phyloP scores from a whole-genome alignment of 139 green algal species.

The Nannochloris sp. region DNA sequence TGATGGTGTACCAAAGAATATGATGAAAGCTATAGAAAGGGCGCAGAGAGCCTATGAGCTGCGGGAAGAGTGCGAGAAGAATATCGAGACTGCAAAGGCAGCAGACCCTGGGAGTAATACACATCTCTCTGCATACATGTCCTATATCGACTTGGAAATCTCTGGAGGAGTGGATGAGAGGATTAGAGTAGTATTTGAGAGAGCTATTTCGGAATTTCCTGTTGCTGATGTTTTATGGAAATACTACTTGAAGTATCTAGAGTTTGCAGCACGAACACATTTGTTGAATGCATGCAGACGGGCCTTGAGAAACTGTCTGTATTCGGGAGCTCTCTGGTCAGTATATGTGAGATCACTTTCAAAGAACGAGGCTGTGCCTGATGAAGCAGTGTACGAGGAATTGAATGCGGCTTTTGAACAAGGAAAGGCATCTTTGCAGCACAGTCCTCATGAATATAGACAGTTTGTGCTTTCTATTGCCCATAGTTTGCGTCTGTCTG shows the following conservation, averaged over 20 bases:
- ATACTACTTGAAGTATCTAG: slow-evolving; percentile 64
- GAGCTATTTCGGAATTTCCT: slow-evolving; percentile 67
- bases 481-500: background rate
- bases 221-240: slow-evolving; percentile 70
- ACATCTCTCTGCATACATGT: slow-evolving; percentile 63
- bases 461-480: background rate
- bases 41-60: slow-evolving; percentile 33
- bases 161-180: slow-evolving; percentile 33
- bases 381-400: background rate
- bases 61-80: slow-evolving; percentile 43
- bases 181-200: slow-evolving; percentile 65
- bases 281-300: slow-evolving; percentile 37
- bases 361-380: slow-evolving; percentile 13
- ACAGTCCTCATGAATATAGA: too few species aligned
- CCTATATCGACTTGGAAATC: slow-evolving; percentile 62
- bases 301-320: slow-evolving; percentile 75
- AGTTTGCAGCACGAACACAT: slow-evolving; percentile 30
- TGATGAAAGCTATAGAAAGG: background rate
- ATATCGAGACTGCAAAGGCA: slow-evolving; percentile 23
- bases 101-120: slow-evolving; percentile 19
- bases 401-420: too few species aligned
- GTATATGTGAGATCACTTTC: slow-evolving; percentile 28
- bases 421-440: too few species aligned
- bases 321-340: slow-evolving; percentile 65
- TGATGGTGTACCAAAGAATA: background rate